Conservation (phyloP, 176 grass and related monocot species). For the Aegilops longissima region DNA sequence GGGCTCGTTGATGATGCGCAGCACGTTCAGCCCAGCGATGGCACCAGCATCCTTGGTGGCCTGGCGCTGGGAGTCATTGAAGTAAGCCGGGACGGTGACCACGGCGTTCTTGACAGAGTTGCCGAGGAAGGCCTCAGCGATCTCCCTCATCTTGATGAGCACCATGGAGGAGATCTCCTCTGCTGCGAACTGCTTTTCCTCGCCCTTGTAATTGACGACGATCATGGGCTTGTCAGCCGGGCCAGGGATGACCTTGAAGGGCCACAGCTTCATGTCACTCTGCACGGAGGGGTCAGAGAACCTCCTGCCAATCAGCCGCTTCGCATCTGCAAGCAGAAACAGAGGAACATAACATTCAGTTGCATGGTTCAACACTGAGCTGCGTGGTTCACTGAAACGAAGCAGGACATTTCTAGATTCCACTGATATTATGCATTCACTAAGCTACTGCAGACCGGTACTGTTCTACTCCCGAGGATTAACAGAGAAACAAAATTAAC, state of each 20-base stretch:
- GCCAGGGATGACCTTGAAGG: conserved; percentile 56
- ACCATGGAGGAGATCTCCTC: conserved; percentile 69
- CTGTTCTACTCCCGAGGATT: neutral
- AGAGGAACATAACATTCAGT: neutral
- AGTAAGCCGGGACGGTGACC: conserved; percentile 53
- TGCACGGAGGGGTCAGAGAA: conserved; percentile 52
- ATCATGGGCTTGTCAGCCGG: conserved; percentile 50
- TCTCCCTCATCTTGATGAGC: conserved; percentile 60
- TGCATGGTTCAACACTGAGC: neutral
- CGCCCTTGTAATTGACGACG: conserved; percentile 50
- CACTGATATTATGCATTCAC: too few relatives aligned
- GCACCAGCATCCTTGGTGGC: conserved; percentile 60
- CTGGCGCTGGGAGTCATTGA: conserved; percentile 63
- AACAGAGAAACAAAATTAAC: neutral
- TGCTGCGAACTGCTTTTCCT: conserved; percentile 53
- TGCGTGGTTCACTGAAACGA: neutral
- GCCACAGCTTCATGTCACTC: conserved; percentile 63
- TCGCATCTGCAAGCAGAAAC: conserved; percentile 37
- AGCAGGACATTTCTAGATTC: too few relatives aligned
- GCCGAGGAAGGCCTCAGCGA: conserved; percentile 45
- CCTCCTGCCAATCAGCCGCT: conserved; percentile 53
- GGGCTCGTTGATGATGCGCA: conserved; percentile 73
- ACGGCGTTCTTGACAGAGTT: conserved; percentile 54
- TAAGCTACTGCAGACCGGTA: neutral
- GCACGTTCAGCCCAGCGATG: conserved; percentile 52